Base-by-base conservation (phyloP, 169 alveolate species). In the Babesia caballi region DNA sequence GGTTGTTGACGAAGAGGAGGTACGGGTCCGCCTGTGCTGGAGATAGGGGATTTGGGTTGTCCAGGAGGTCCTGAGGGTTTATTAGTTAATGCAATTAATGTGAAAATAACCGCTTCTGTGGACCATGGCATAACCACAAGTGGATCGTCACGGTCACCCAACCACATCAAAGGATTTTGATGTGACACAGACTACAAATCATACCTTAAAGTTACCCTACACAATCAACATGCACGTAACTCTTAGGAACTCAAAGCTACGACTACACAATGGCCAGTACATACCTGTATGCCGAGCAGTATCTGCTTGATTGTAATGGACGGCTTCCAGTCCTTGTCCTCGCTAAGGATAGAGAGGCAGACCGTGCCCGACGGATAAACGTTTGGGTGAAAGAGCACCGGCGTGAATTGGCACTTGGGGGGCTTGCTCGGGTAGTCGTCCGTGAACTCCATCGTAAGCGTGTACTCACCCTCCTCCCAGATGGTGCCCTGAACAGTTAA, bases 251-350 rank as follows among this genome's bases (percentile, higher is more conserved):
- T n/a, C n/a, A n/a, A n/a, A n/a, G n/a, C n/a, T n/a, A n/a, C n/a
- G n/a, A n/a, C n/a, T n/a, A n/a, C n/a, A n/a, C n/a, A n/a, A n/a
- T n/a, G n/a, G n/a, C n/a, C n/a, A n/a, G n/a, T n/a, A n/a, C n/a
- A 32, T 57, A 78, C 96, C 91, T 97, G 98, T n/a, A 97, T 97
- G 27, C 99, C 99, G 28, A 96, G 86, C 19, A 98, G 92, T 65
- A 98, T 95, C 83, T 97, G 97, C 52, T 96, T 96, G 69, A 98
- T 94, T 14, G 99, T 97, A 69, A 98, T 96, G 17, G 99, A 96
- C n/a, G 99, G 99, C 85, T 95, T 96, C 99, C 99, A 98, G 68
- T 97, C 99, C 93, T 97, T 99, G 84, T 98, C 99, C 89, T 98
- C 99, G 83, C 96, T 97, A n/a, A 98, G 88, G 61, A 98, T 98